Percentiles rank a stretch among this genome's conserved stretches.
These are phyloP conservation scores for Jimgerdemannia lactiflua DNA, from an alignment of 192 early-diverging fungal species.

Conservation along the genomic window DNA sequence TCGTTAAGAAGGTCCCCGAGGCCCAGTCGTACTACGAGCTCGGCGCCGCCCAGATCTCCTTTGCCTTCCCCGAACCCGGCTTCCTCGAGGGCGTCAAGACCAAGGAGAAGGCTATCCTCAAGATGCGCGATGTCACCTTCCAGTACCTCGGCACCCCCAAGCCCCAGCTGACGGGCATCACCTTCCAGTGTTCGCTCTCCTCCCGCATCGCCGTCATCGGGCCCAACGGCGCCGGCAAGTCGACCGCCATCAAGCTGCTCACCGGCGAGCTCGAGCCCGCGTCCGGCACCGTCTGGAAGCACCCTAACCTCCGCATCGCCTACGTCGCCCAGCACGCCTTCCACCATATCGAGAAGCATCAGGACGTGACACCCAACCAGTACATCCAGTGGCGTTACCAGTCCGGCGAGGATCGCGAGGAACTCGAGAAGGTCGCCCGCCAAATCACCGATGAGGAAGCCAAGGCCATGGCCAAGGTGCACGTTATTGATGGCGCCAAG, in stretches of 20 bases:
- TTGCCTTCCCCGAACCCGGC: conserved; percentile 74
- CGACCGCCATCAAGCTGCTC: conserved; percentile 71
- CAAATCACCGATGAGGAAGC: conserved; percentile 66
- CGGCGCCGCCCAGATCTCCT: conserved; percentile 55
- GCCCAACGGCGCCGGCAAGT: conserved; percentile 74
- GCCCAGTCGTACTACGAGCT: conserved; percentile 78
- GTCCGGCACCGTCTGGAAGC: conserved; percentile 73
- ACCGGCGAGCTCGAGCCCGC: conserved; percentile 74
- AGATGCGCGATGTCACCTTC: conserved; percentile 69
- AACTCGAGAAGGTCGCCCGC: conserved; percentile 69
- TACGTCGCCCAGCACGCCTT: conserved; percentile 87
- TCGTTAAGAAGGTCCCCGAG: conserved; percentile 73
- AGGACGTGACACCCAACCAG: conserved; percentile 70
- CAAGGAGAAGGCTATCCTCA: conserved; percentile 74
- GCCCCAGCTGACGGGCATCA: conserved; percentile 58
- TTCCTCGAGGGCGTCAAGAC: conserved; percentile 72
- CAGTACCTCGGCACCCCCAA: conserved; percentile 66
- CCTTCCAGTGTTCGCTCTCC: conserved; percentile 64
- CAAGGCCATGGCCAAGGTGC: conserved; percentile 50
- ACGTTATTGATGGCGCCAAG: conserved; percentile 57
- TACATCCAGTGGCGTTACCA: conserved; percentile 84
- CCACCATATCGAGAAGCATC: conserved; percentile 82
- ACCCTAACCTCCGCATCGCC: conserved; percentile 81
- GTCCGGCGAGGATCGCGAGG: conserved; percentile 75
- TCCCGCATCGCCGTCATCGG: conserved; percentile 82